Evolutionary conservation across 1,284 basidiomycete species (phyloP).

Genomic region (Apiotrichum domesticum): DNA sequence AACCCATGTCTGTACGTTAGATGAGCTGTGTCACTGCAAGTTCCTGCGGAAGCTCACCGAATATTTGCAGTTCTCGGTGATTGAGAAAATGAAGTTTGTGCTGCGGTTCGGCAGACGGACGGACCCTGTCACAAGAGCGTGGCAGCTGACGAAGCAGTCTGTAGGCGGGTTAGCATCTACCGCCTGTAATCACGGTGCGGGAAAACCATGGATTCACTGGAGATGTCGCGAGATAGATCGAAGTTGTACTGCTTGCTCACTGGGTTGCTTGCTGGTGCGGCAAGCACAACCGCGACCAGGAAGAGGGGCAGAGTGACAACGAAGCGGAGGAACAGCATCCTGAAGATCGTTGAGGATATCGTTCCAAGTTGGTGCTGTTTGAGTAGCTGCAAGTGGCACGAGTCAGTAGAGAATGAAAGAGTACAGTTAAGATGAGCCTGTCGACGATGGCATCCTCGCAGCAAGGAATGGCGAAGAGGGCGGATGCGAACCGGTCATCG

Average conservation of each 20-base stretch:
- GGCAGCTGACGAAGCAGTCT: constrained; percentile 29
- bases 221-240: constrained; percentile 11
- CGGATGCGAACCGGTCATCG: too few species aligned
- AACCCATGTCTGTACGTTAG: constrained; percentile 18
- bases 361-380: too few species aligned
- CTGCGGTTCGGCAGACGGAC: constrained; percentile 16
- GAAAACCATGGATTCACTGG: constrained; percentile 10
- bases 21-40: neutral
- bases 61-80: constrained; percentile 26
- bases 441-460: too few species aligned
- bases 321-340: neutral
- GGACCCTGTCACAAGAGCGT: constrained; percentile 6
- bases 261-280: neutral
- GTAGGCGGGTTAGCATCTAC: neutral
- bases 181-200: neutral
- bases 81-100: constrained; percentile 11
- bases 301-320: constrained; percentile 11
- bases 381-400: too few species aligned
- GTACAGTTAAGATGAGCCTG: too few species aligned
- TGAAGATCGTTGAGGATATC: too few species aligned
- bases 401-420: too few species aligned
- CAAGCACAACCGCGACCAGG: constrained; percentile 8
- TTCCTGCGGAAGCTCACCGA: constrained; percentile 16
- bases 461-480: too few species aligned
- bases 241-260: constrained; percentile 17